A percentile compares a stretch with the other conserved stretches of the same genome.
phyloP scores from a whole-genome alignment of 2,329 filamentous ascomycete species.

The Dryadomyces sulphureus region DNA sequence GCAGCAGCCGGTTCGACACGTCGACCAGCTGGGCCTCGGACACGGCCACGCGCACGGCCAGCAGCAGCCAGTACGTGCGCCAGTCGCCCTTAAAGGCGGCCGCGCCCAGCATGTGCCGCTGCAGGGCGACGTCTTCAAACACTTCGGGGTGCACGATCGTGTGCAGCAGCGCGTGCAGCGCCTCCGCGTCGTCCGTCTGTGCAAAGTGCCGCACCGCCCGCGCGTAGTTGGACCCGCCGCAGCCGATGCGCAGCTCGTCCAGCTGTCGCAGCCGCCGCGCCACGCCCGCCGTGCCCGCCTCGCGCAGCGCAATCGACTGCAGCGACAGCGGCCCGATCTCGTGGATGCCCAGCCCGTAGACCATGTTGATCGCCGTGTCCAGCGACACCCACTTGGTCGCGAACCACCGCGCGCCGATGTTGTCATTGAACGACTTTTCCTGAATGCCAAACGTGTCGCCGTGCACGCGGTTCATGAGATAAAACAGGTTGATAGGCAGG shows the following conservation, averaged over 20 bases:
- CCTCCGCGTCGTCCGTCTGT: constrained; percentile 32
- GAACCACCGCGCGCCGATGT: constrained; percentile 66
- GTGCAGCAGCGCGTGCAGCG: constrained; percentile 29
- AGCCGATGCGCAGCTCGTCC: constrained; percentile 43
- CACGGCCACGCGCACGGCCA: constrained; percentile 25
- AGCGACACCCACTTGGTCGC: constrained; percentile 57
- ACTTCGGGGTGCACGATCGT: constrained; percentile 41
- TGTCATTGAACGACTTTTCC: constrained; percentile 45
- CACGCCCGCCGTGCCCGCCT: constrained; percentile 37
- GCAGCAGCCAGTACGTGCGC: constrained; percentile 26
- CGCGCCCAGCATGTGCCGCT: constrained; percentile 22
- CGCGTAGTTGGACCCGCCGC: constrained; percentile 49
- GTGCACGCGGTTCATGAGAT: constrained; percentile 18
- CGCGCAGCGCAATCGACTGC: constrained; percentile 60
- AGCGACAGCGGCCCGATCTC: constrained; percentile 62
- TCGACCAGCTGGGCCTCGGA: constrained; percentile 15
- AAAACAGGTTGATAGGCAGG: constrained; percentile 6
- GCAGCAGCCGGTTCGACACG: constrained; percentile 20
- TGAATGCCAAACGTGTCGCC: constrained; percentile 23
- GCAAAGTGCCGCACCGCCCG: constrained; percentile 51
- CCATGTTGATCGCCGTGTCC: constrained; percentile 54
- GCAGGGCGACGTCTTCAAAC: constrained; percentile 30
- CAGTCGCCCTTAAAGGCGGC: constrained; percentile 23
- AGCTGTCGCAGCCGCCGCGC: constrained; percentile 44
- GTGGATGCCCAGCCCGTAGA: constrained; percentile 56